Conservation (phyloP, 2,329 filamentous ascomycete species). For the Aspergillus udagawae region DNA sequence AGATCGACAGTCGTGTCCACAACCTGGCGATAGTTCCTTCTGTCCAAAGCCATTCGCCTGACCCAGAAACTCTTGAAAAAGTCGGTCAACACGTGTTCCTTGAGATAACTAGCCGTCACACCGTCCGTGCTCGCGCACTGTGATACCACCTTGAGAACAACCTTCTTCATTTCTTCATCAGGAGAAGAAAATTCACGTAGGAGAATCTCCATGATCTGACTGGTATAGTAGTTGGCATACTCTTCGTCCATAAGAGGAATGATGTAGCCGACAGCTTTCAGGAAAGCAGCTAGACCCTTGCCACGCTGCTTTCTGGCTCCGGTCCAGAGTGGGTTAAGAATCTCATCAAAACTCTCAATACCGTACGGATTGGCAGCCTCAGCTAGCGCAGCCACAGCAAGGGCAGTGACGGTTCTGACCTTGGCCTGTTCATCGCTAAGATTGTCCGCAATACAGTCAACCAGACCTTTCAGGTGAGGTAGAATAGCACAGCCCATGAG, state of each 20-base stretch:
- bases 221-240: slow-evolving; percentile 98
- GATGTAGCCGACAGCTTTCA: slow-evolving; percentile 97
- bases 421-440: slow-evolving; percentile 97
- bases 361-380: slow-evolving; percentile 97
- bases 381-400: slow-evolving; percentile 90
- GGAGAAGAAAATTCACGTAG: slow-evolving; percentile 93
- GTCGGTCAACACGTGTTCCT: slow-evolving; percentile 89
- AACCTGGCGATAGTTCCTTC: slow-evolving; percentile 95
- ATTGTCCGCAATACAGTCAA: slow-evolving; percentile 94
- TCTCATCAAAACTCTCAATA: slow-evolving; percentile 98
- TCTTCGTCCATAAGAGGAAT: slow-evolving; percentile 99
- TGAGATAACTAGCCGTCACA: slow-evolving; percentile 90
- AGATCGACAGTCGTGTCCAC: slow-evolving; percentile 97
- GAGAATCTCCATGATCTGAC: slow-evolving; percentile 97
- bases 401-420: slow-evolving; percentile 89
- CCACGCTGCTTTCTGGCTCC: slow-evolving; percentile 93
- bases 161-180: slow-evolving; percentile 99
- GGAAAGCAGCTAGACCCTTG: slow-evolving; percentile 89
- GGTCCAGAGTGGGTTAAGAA: slow-evolving; percentile 94
- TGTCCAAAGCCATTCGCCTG: slow-evolving; percentile 90
- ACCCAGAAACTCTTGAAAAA: slow-evolving; percentile 99
- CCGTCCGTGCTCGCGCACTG: slow-evolving; percentile 93
- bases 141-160: slow-evolving; percentile 93
- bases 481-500: slow-evolving; percentile 97
- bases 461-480: slow-evolving; percentile 89